Conservation (phyloP, 768 basidiomycete species). For the Crassisporium funariophilum region DNA sequence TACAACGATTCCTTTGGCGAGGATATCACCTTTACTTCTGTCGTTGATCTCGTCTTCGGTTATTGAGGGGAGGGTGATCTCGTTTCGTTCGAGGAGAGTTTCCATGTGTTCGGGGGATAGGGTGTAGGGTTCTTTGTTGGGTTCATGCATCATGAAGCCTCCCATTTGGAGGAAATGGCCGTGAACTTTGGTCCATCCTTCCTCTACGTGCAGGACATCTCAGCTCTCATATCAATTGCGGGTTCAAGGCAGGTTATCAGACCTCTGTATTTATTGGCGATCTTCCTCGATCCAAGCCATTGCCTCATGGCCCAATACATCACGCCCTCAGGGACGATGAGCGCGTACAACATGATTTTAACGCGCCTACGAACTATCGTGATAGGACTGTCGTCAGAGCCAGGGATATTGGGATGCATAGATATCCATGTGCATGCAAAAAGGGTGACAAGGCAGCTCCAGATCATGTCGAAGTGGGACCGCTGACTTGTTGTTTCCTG, state of each 20-base stretch:
- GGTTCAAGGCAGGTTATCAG: neutral
- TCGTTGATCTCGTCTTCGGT: constrained; percentile 20
- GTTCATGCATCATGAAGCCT: constrained; percentile 24
- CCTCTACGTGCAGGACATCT: neutral
- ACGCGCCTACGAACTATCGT: neutral
- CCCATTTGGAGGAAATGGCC: constrained; percentile 17
- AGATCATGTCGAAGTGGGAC: neutral
- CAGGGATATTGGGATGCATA: constrained; percentile 5
- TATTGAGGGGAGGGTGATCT: constrained; percentile 11
- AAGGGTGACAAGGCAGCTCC: neutral
- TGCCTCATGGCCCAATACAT: constrained; percentile 19
- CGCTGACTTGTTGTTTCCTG: too few relatives aligned
- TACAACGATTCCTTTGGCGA: constrained; percentile 33
- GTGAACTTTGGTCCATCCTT: constrained; percentile 8
- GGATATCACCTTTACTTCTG: constrained; percentile 30
- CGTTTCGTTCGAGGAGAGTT: constrained; percentile 4
- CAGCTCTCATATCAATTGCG: neutral
- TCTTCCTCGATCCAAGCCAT: constrained; percentile 7
- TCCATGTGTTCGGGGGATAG: constrained; percentile 2
- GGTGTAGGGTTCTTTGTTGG: neutral
- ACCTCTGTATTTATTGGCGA: constrained; percentile 6
- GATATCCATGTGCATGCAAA: neutral
- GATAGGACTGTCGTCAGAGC: neutral
- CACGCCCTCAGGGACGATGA: constrained; percentile 17
- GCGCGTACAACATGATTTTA: neutral